Evolutionary conservation across 495 filamentous ascomycete species (phyloP).

Genomic region (Clavariopsis aquatica): DNA sequence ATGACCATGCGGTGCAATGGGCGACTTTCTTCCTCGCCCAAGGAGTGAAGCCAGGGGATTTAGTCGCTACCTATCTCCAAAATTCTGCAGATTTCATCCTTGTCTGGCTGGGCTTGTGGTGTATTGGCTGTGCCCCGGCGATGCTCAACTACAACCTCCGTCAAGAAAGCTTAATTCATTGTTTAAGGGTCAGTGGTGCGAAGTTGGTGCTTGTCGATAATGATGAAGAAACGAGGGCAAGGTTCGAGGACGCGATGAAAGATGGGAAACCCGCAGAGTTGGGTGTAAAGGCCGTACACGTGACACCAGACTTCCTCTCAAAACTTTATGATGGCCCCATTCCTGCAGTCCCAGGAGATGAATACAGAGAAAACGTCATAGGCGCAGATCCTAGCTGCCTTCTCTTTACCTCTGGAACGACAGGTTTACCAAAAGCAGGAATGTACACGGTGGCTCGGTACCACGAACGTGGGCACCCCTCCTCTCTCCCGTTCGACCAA

Average conservation of each 20-base stretch:
- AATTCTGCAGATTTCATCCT: constrained; percentile 70
- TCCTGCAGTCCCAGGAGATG: constrained; percentile 50
- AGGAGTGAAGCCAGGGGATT: constrained; percentile 62
- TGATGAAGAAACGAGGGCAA: constrained; percentile 54
- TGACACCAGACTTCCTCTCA: constrained; percentile 51
- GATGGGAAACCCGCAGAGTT: constrained; percentile 50
- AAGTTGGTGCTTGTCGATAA: constrained; percentile 66
- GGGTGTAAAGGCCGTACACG: constrained; percentile 54
- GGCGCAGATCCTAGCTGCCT: constrained; percentile 56
- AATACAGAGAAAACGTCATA: constrained; percentile 50
- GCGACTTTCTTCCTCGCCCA: constrained; percentile 62
- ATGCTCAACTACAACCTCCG: constrained; percentile 71
- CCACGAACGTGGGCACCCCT: constrained; percentile 37
- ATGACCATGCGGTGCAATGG: constrained; percentile 59
- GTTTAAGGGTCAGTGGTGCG: constrained; percentile 60
- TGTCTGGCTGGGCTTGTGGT: constrained; percentile 61
- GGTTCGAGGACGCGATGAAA: constrained; percentile 55
- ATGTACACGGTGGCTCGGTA: constrained; percentile 52
- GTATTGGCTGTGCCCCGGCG: constrained; percentile 66
- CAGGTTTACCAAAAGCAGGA: constrained; percentile 64
- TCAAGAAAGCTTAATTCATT: constrained; percentile 67
- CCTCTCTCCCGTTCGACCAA: constrained; percentile 36
- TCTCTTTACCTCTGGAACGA: constrained; percentile 68
- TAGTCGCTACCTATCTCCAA: constrained; percentile 67
- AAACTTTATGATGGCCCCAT: constrained; percentile 52